Conservation (phyloP, 345 rosid genomes). For the Xanthoceras sorbifolium region DNA sequence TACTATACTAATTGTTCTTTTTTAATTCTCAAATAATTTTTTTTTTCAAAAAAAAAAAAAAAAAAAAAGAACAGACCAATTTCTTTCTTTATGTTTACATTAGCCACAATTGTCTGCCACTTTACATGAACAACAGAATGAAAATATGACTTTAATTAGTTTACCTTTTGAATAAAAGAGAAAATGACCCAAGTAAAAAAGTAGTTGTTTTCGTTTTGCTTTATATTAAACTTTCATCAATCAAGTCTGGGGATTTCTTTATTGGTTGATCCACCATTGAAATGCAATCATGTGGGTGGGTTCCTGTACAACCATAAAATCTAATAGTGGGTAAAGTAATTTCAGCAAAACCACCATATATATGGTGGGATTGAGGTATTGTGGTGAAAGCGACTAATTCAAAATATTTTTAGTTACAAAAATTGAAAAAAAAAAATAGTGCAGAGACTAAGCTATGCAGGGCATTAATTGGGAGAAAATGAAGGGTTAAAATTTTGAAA, state of each 20-base stretch:
- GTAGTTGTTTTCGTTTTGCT: neutral
- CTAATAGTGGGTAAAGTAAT: neutral
- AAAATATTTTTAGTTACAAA: constrained; percentile 2
- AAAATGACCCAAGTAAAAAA: neutral
- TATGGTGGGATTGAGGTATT: neutral
- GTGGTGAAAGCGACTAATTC: neutral
- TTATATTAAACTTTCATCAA: neutral
- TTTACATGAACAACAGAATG: neutral
- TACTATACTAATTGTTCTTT: neutral
- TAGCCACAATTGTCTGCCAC: neutral
- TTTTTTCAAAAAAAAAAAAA: no score
- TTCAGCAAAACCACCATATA: neutral
- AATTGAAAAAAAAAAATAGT: neutral
- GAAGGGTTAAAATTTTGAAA: neutral
- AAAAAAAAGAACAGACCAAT: neutral
- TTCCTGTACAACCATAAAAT: neutral
- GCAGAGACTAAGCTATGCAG: neutral
- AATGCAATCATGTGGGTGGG: neutral
- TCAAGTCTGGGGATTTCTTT: no score
- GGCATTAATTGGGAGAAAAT: neutral
- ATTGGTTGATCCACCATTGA: neutral
- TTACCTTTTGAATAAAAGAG: constrained; percentile 1
- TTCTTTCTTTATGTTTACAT: neutral
- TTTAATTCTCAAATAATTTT: neutral
- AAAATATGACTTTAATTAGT: neutral